These are phyloP conservation scores for Peronosclerospora sorghi DNA, from an alignment of 352 stramenopile species.

Conservation along the genomic window DNA sequence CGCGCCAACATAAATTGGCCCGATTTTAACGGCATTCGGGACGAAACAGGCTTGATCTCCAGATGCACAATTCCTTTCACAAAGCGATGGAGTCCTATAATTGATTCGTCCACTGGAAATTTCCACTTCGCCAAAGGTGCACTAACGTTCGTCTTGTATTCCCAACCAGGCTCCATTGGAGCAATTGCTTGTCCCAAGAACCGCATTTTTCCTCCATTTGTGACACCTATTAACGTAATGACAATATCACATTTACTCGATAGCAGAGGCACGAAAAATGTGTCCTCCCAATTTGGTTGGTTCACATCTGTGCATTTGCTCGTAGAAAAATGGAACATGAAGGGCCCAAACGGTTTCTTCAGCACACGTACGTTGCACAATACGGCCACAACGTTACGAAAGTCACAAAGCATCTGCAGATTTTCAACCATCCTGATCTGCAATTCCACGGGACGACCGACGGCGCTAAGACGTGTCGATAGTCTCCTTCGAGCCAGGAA, in stretches of 20 bases:
- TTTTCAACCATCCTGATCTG: slow-evolving; percentile 30
- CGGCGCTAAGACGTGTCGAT: slow-evolving; percentile 33
- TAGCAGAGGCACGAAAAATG: slow-evolving; percentile 72
- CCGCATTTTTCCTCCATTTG: slow-evolving; percentile 30
- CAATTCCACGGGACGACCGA: slow-evolving; percentile 54
- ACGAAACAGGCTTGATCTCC: slow-evolving; percentile 44
- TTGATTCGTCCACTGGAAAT: slow-evolving; percentile 61
- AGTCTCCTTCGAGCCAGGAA: slow-evolving; percentile 28
- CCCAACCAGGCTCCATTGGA: slow-evolving; percentile 54
- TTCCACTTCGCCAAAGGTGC: slow-evolving; percentile 63
- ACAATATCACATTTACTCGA: slow-evolving; percentile 75
- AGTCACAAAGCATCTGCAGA: slow-evolving; percentile 71
- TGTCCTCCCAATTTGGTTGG: slow-evolving; percentile 43
- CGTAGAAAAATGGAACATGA: slow-evolving; percentile 82
- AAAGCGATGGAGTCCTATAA: slow-evolving; percentile 59
- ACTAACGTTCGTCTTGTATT: slow-evolving; percentile 24
- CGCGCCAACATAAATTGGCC: slow-evolving; percentile 65
- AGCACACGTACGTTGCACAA: slow-evolving; percentile 75
- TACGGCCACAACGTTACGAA: slow-evolving; percentile 45
- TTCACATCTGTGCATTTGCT: slow-evolving; percentile 43
- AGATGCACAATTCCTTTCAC: slow-evolving; percentile 49
- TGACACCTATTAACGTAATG: slow-evolving; percentile 63
- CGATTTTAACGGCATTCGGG: slow-evolving; percentile 52
- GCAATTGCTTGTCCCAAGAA: slow-evolving; percentile 61
- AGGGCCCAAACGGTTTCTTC: slow-evolving; percentile 78